phyloP scores from a whole-genome alignment of 805 yeast species.

The Yarrowia hollandica region DNA sequence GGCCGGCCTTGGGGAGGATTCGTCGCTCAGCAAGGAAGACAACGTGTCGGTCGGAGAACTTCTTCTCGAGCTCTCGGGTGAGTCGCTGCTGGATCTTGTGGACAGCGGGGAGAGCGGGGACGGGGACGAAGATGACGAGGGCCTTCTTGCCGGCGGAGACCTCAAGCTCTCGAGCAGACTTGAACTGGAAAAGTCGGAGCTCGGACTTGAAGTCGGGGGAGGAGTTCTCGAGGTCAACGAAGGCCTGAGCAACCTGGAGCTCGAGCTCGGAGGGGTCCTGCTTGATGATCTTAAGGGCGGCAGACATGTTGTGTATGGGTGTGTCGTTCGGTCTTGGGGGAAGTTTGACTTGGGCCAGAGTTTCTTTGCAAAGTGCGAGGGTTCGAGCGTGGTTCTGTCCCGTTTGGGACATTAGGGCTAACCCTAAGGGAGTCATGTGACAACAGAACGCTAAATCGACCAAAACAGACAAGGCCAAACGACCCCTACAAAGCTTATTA shows the following conservation, averaged over 20 bases:
- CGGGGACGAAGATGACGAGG: slow-evolving; percentile 96
- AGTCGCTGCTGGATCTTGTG: slow-evolving; percentile 91
- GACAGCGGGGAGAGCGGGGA: slow-evolving; percentile 95
- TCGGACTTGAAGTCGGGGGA: slow-evolving; percentile 97
- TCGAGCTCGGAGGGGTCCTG: slow-evolving; percentile 97
- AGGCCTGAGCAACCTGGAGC: slow-evolving; percentile 99
- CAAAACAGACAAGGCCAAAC: background rate
- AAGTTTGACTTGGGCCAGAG: slow-evolving; percentile 13
- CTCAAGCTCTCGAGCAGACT: slow-evolving; percentile 96
- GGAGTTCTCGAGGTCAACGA: slow-evolving; percentile 89
- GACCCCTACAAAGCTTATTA: background rate
- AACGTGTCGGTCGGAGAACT: slow-evolving; percentile 99
- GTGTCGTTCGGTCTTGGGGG: slow-evolving; percentile 30
- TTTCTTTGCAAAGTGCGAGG: slow-evolving; percentile 10
- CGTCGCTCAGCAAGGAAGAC: slow-evolving; percentile 99
- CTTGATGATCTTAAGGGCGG: slow-evolving; percentile 92
- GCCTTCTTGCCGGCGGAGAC: slow-evolving; percentile 99
- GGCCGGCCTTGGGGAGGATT: slow-evolving; percentile 98
- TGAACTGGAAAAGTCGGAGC: slow-evolving; percentile 97
- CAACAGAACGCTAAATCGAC: background rate
- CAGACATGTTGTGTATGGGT: slow-evolving; percentile 66
- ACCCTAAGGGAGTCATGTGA: slow-evolving; percentile 13
- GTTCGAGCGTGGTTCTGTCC: slow-evolving; percentile 13
- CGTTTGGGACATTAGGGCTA: slow-evolving; percentile 23
- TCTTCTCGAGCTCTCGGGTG: slow-evolving; percentile 99